Conservation (phyloP, 225 moss, liverwort and hornwort species). For the Physcomitrellopsis africana region DNA sequence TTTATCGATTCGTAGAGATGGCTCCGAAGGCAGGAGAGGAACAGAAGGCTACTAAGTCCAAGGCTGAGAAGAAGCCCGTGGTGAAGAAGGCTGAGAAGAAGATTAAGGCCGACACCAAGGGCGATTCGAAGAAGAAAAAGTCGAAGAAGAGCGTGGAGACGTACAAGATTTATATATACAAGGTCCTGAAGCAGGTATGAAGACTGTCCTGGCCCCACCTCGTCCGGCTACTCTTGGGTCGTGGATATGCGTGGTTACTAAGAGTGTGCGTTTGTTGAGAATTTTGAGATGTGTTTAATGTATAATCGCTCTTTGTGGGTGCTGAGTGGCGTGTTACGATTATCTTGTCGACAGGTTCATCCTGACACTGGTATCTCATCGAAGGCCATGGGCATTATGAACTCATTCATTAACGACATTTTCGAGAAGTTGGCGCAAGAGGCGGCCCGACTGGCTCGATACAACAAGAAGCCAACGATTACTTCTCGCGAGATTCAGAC, state of each 20-base stretch:
- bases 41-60: slow-evolving; percentile 28
- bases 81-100: slow-evolving; percentile 21
- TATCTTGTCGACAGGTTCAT: slow-evolving; percentile 1
- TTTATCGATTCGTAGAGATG: neutral
- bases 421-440: neutral
- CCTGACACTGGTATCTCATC: slow-evolving; percentile 26
- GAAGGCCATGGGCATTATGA: slow-evolving; percentile 28
- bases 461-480: neutral
- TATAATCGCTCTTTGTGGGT: too few species aligned
- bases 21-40: slow-evolving; percentile 28
- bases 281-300: too few species aligned
- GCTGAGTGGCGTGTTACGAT: neutral
- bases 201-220: too few species aligned
- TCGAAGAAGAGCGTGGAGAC: slow-evolving; percentile 31
- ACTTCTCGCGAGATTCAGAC: too few species aligned
- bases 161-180: slow-evolving; percentile 29
- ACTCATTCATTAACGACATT: neutral
- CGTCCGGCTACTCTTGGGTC: too few species aligned
- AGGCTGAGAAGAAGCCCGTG: neutral
- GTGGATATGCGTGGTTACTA: too few species aligned
- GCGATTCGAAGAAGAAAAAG: slow-evolving; percentile 27
- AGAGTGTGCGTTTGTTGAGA: too few species aligned
- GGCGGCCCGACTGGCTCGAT: neutral
- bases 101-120: slow-evolving; percentile 24
- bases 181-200: slow-evolving; percentile 17